A percentile compares a stretch with the other conserved stretches of the same genome.
phyloP scores from a whole-genome alignment of 2,329 filamentous ascomycete species.

The Penicillium sclerotigenum region DNA sequence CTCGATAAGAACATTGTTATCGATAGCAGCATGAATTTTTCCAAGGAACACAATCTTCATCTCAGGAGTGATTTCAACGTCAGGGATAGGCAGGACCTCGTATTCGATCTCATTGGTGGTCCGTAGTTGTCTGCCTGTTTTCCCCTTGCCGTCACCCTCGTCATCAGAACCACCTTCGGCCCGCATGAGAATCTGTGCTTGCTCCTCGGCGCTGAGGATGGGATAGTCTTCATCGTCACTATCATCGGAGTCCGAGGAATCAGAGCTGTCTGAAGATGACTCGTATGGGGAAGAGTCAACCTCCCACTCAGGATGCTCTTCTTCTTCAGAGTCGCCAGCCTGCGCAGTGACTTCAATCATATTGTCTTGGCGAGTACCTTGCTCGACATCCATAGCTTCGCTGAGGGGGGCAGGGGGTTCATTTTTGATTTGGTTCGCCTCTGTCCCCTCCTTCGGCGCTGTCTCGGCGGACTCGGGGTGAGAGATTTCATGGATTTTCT shows the following conservation, averaged over 20 bases:
- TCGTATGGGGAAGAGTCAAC: constrained; percentile 72
- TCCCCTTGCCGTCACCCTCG: constrained; percentile 58
- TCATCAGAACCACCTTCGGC: constrained; percentile 77
- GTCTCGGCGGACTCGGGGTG: not conserved
- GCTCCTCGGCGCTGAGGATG: constrained; percentile 75
- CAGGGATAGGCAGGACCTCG: constrained; percentile 66
- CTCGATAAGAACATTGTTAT: constrained; percentile 73
- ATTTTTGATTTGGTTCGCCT: not conserved
- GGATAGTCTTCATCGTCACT: constrained; percentile 59
- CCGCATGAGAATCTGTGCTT: constrained; percentile 79
- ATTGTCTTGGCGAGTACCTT: constrained; percentile 7
- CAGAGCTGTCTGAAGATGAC: constrained; percentile 58
- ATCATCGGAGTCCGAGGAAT: constrained; percentile 63
- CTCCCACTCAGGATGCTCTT: constrained; percentile 76
- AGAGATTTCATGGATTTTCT: not conserved
- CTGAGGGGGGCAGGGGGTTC: not conserved
- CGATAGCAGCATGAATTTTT: constrained; percentile 70
- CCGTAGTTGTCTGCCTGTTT: constrained; percentile 54
- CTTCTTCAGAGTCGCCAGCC: constrained; percentile 37
- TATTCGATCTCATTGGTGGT: constrained; percentile 77
- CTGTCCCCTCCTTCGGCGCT: not conserved
- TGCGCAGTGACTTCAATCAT: constrained; percentile 2
- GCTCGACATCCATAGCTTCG: constrained; percentile 32
- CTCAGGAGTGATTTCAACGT: constrained; percentile 71
- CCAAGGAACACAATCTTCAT: constrained; percentile 77